Evolutionary conservation across 345 rosid species (phyloP), one percentile per base, ranked within the genome.

Genomic region (Euphorbia pulcherrima): DNA sequence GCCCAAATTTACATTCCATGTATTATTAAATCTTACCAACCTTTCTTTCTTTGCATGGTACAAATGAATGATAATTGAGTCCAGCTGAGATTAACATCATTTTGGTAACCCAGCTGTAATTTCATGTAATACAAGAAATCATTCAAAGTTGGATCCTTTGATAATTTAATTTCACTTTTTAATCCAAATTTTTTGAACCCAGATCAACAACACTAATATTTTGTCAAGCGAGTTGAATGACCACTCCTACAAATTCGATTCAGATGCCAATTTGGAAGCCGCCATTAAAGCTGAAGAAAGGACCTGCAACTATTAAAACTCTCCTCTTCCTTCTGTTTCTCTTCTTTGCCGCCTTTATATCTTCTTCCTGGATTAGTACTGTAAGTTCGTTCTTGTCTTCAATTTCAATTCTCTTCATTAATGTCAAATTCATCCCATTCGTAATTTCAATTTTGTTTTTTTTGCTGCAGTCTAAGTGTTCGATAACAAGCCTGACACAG

Each of bases 321-420:
- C 35, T 79, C n/a, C 71, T 77, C 5, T 44, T 78, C 60, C 55
- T 81, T 13, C 52, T 67, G 2, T 50, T 79, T 57, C 62, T 81
- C 28, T 33, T 50, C 16, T 44, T 67, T 13, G 73, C 68, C 26
- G 80, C 72, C 27, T 71, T 76, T 66, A 27, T 71, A 35, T 73
- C 67, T 65, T 69, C 74, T 68, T 64, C 51, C 2, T 65, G 71
- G 72, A n/a, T 62, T 55, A 69, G 61, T 51, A 46, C 79, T 65
- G 81, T 80, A 71, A 77, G 81, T 68, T 50, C n/a, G 13, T 68
- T 50, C n/a, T 12, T 18, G 14, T 28, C 35, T n/a, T 1, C n/a
- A n/a, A n/a, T 8, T 52, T n/a, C 1, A 3, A 20, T 30, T 13
- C 6, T 27, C 6, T 56, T 56, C 23, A 2, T 26, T 56, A 5